A percentile compares a stretch with the other conserved stretches of the same genome.
phyloP scores from a whole-genome alignment of 1,284 basidiomycete genomes.

The Malassezia psittaci region DNA sequence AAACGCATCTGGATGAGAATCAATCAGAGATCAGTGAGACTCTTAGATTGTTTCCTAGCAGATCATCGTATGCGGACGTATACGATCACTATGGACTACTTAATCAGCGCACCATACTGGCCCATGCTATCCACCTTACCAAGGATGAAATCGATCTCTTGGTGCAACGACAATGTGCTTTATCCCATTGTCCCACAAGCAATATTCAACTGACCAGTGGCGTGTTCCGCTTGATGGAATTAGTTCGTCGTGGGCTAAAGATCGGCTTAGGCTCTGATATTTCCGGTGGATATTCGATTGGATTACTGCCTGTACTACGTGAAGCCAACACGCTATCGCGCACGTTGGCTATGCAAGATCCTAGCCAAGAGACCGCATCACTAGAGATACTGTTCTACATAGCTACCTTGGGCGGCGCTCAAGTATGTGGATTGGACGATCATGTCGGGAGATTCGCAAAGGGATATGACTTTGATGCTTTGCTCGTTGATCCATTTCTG shows the following conservation, averaged over 20 bases:
- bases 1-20: conserved; percentile 91
- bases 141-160: conserved; percentile 65
- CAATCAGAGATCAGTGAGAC: conserved; percentile 62
- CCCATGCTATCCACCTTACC: conserved; percentile 75
- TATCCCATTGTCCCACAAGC: conserved; percentile 78
- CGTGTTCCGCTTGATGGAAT: conserved; percentile 64
- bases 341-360: conserved; percentile 51
- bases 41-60: conserved; percentile 56
- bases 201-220: conserved; percentile 85
- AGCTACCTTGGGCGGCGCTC: conserved; percentile 82
- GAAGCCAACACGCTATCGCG: conserved; percentile 76
- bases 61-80: conserved; percentile 52
- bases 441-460: conserved; percentile 66
- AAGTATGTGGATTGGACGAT: conserved; percentile 63
- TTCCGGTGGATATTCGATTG: conserved; percentile 74
- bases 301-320: conserved; percentile 71
- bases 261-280: conserved; percentile 76
- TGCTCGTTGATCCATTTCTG: conserved; percentile 53
- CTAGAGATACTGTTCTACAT: conserved; percentile 72
- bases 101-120: conserved; percentile 69
- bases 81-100: conserved; percentile 74
- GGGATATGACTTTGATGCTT: conserved; percentile 83
- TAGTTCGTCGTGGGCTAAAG: conserved; percentile 76
- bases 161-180: conserved; percentile 59
- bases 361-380: conserved; percentile 31